A percentile compares a stretch with the other conserved stretches of the same genome.
phyloP scores from a whole-genome alignment of 192 early-diverging fungal genomes.

The Coemansia javaensis region DNA sequence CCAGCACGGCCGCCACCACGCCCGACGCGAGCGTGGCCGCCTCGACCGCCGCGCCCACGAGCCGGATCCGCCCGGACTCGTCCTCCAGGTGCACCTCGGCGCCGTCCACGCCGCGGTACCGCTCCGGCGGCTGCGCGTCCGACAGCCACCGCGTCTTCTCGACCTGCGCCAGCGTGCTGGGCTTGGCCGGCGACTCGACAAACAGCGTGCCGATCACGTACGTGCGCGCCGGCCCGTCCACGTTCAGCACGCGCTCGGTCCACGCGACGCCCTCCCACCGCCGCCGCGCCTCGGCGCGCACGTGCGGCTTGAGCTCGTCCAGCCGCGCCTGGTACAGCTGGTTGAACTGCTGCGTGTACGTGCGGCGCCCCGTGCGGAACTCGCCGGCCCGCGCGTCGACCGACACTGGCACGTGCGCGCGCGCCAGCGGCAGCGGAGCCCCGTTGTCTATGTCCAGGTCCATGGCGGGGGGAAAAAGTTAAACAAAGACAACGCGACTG shows the following conservation, averaged over 20 bases:
- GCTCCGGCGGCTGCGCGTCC: constrained; percentile 56
- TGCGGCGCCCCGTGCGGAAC: constrained; percentile 47
- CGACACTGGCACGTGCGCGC: not conserved
- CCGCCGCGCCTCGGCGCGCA: constrained; percentile 52
- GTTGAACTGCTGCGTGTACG: constrained; percentile 81
- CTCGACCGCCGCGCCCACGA: constrained; percentile 60
- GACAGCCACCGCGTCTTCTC: constrained; percentile 73
- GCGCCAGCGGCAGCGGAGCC: not conserved
- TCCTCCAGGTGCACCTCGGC: constrained; percentile 75
- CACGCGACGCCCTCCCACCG: constrained; percentile 30
- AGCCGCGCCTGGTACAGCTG: constrained; percentile 80
- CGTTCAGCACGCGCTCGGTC: constrained; percentile 69
- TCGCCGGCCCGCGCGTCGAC: constrained; percentile 2
- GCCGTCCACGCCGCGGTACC: constrained; percentile 66
- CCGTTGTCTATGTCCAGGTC: constrained; percentile 1
- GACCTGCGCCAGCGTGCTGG: constrained; percentile 86
- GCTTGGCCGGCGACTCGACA: constrained; percentile 80
- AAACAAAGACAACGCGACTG: not conserved
- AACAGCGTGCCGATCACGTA: constrained; percentile 86
- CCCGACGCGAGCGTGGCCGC: constrained; percentile 69
- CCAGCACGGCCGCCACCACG: constrained; percentile 72
- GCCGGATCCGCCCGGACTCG: constrained; percentile 82
- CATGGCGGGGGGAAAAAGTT: no score
- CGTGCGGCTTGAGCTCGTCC: constrained; percentile 55
- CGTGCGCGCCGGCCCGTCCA: constrained; percentile 57